Conservation (phyloP, 2,329 filamentous ascomycete species). For the Cercospora sojina region DNA sequence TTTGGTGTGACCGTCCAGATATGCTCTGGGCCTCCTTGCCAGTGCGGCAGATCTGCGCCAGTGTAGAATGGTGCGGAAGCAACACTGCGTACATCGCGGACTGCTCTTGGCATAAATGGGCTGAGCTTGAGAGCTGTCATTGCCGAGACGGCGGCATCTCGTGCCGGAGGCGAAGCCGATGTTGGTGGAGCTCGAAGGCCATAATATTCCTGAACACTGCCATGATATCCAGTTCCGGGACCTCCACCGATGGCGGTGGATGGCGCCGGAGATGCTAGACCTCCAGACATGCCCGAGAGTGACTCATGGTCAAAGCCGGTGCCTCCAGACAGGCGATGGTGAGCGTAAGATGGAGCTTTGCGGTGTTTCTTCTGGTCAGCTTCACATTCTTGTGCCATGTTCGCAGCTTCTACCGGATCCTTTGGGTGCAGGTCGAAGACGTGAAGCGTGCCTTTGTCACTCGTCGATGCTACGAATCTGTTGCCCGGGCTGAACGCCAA, state of each 20-base stretch:
- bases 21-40: constrained; percentile 36
- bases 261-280: constrained; percentile 29
- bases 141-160: constrained; percentile 25
- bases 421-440: constrained; percentile 79
- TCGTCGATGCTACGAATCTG: constrained; percentile 81
- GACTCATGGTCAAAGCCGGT: constrained; percentile 25
- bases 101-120: constrained; percentile 67
- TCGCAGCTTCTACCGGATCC: constrained; percentile 14
- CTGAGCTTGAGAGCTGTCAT: constrained; percentile 35
- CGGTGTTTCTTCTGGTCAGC: constrained; percentile 22
- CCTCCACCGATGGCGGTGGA: constrained; percentile 22
- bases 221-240: constrained; percentile 28
- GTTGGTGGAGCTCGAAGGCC: constrained; percentile 34
- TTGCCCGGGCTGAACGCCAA: constrained; percentile 83
- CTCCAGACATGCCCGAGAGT: constrained; percentile 28
- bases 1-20: constrained; percentile 39
- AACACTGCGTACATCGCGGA: constrained; percentile 88
- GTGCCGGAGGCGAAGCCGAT: constrained; percentile 29
- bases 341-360: constrained; percentile 26
- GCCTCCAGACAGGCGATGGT: constrained; percentile 27
- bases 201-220: constrained; percentile 39
- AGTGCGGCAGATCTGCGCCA: constrained; percentile 64
- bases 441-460: constrained; percentile 94
- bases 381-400: constrained; percentile 7
- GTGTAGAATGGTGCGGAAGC: constrained; percentile 78